phyloP scores from a whole-genome alignment of 1,284 basidiomycete genomes.

The Apiotrichum akiyoshidainum region DNA sequence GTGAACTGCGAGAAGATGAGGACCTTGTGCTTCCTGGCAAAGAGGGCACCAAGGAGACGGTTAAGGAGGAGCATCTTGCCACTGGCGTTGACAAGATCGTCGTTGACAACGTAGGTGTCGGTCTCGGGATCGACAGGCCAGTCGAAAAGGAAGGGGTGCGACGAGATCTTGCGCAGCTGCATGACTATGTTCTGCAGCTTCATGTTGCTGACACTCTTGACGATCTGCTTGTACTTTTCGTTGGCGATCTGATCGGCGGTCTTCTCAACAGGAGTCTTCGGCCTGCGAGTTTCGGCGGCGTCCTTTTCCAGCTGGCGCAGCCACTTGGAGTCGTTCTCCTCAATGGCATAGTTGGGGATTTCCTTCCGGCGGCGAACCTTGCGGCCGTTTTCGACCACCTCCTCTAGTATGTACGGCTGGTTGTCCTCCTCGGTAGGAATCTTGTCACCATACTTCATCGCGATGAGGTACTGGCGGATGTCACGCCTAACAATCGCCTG shows the following conservation, averaged over 20 bases:
- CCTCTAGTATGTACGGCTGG: constrained; percentile 4
- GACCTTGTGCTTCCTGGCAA: constrained; percentile 79
- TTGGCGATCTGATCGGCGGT: constrained; percentile 55
- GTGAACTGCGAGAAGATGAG: constrained; percentile 91
- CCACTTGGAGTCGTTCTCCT: constrained; percentile 67
- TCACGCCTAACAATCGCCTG: constrained; percentile 69
- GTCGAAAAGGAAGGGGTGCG: constrained; percentile 88
- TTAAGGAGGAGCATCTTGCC: constrained; percentile 98
- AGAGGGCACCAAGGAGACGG: constrained; percentile 79
- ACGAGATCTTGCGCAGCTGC: constrained; percentile 83
- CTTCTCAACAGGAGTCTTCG: constrained; percentile 2
- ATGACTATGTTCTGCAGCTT: constrained; percentile 88
- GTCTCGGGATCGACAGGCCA: constrained; percentile 73
- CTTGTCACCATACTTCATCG: constrained; percentile 44
- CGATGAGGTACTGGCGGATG: constrained; percentile 65
- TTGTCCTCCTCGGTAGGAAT: constrained; percentile 21
- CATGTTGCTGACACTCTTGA: constrained; percentile 83
- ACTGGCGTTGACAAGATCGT: constrained; percentile 75
- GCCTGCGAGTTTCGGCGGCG: not conserved
- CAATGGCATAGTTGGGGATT: constrained; percentile 52
- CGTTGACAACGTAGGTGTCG: constrained; percentile 61
- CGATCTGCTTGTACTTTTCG: constrained; percentile 60
- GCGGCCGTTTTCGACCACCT: constrained; percentile 18
- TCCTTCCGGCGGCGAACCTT: constrained; percentile 43
- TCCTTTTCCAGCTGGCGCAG: constrained; percentile 62